Percentiles rank a stretch among this genome's conserved stretches.
phyloP scores from a whole-genome alignment of 352 stramenopile genomes.

The Pythium scleroteichum region DNA sequence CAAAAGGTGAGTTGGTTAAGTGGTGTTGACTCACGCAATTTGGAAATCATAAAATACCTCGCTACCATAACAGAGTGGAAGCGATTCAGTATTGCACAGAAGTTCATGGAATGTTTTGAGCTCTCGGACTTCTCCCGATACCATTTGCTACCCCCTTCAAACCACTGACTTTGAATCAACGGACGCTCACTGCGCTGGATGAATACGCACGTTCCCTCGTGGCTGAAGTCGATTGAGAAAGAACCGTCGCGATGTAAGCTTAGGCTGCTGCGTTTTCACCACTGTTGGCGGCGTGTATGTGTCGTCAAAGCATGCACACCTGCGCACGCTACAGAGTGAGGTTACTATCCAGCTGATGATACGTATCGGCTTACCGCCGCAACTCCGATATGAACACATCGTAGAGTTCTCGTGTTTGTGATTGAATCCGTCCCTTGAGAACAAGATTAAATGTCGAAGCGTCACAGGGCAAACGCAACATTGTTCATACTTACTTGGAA shows the following conservation, averaged over 20 bases:
- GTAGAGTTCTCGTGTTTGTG: slow-evolving; percentile 36
- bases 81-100: too few relatives aligned
- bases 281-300: slow-evolving; percentile 43
- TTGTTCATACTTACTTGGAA: slow-evolving; percentile 44
- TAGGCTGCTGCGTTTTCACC: slow-evolving; percentile 29
- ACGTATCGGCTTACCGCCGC: slow-evolving; percentile 32
- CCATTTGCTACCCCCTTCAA: too few relatives aligned
- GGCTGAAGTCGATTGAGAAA: slow-evolving; percentile 11
- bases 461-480: too few relatives aligned
- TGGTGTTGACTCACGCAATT: too few relatives aligned
- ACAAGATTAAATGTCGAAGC: not conserved
- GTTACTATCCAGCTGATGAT: not conserved
- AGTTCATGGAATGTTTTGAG: not conserved
- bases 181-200: slow-evolving; percentile 4
- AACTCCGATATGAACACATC: slow-evolving; percentile 47
- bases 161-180: too few relatives aligned
- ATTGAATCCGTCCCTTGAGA: slow-evolving; percentile 37
- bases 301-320: slow-evolving; percentile 57
- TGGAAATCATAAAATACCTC: too few relatives aligned
- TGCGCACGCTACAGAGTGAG: slow-evolving; percentile 18
- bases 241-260: not conserved
- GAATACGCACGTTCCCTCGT: not conserved
- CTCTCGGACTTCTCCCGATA: not conserved
- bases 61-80: too few relatives aligned
- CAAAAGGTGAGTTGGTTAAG: slow-evolving; percentile 9